These are phyloP conservation scores for Panicum hallii DNA, from an alignment of 202 grass and related monocot species.

Conservation along the genomic window DNA sequence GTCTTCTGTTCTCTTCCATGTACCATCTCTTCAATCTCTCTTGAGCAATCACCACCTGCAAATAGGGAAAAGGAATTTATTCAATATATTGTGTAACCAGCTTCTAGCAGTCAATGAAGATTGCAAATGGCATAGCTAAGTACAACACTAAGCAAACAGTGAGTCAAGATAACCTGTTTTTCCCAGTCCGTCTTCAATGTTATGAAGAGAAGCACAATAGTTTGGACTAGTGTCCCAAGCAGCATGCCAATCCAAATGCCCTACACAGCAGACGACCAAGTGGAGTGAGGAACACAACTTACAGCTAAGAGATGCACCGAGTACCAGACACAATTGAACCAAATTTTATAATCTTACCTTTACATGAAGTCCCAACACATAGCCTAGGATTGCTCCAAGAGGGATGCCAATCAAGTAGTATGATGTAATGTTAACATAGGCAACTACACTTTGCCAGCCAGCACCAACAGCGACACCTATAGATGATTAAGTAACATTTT, in stretches of 20 bases:
- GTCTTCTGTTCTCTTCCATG: slow-evolving; percentile 34
- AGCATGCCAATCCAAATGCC: slow-evolving; percentile 96
- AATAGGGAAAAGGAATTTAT: neutral
- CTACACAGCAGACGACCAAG: slow-evolving; percentile 36
- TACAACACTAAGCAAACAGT: neutral
- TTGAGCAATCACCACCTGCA: slow-evolving; percentile 57
- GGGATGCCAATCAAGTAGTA: slow-evolving; percentile 87
- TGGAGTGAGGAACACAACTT: slow-evolving; percentile 1
- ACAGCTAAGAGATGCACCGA: neutral
- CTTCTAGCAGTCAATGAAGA: neutral
- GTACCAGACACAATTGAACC: neutral
- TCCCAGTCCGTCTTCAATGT: slow-evolving; percentile 73
- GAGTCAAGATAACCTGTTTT: slow-evolving; percentile 61
- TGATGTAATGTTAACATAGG: slow-evolving; percentile 76
- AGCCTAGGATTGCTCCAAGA: slow-evolving; percentile 69
- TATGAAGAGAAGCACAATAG: slow-evolving; percentile 66
- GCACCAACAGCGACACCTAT: slow-evolving; percentile 83
- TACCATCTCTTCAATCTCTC: slow-evolving; percentile 63
- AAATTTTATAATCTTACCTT: slow-evolving; percentile 44
- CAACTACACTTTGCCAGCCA: slow-evolving; percentile 72
- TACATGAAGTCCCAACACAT: slow-evolving; percentile 57
- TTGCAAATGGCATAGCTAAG: neutral
- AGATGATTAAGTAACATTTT: slow-evolving; percentile 18
- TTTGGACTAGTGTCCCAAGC: slow-evolving; percentile 71
- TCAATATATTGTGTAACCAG: neutral